phyloP scores from a whole-genome alignment of 441 rosid species.

The Corymbia citriodora region DNA sequence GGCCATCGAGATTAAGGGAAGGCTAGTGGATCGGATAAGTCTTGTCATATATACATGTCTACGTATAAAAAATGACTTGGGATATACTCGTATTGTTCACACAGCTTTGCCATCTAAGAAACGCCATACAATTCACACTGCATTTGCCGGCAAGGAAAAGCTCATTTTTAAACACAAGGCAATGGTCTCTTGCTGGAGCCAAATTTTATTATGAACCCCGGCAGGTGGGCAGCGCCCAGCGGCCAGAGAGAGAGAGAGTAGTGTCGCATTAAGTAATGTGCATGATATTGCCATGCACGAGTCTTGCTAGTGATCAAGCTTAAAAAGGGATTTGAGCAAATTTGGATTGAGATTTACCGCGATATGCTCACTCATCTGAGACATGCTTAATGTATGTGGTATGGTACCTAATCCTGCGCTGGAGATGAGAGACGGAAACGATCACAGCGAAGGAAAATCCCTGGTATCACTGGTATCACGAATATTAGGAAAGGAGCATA shows the following conservation, averaged over 20 bases:
- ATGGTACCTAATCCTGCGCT: neutral
- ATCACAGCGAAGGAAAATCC: neutral
- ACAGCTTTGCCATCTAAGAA: neutral
- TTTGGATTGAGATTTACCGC: neutral
- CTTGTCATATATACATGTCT: neutral
- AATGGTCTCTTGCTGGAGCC: neutral
- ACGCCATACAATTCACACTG: too few species aligned
- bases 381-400: neutral
- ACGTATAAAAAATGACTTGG: neutral
- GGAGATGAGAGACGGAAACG: neutral
- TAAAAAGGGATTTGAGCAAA: neutral
- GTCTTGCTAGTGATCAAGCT: neutral
- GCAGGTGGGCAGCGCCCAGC: too few species aligned
- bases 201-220: neutral
- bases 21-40: neutral
- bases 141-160: neutral
- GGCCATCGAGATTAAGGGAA: neutral
- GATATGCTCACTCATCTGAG: neutral
- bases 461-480: neutral
- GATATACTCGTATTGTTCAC: neutral
- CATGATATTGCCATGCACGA: neutral
- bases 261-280: neutral
- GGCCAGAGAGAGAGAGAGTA: neutral
- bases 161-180: neutral
- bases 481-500: neutral